A percentile compares a stretch with the other conserved stretches of the same genome.
These are phyloP conservation scores for Globisporangium spiculum DNA, from an alignment of 352 stramenopile species.

Conservation along the genomic window DNA sequence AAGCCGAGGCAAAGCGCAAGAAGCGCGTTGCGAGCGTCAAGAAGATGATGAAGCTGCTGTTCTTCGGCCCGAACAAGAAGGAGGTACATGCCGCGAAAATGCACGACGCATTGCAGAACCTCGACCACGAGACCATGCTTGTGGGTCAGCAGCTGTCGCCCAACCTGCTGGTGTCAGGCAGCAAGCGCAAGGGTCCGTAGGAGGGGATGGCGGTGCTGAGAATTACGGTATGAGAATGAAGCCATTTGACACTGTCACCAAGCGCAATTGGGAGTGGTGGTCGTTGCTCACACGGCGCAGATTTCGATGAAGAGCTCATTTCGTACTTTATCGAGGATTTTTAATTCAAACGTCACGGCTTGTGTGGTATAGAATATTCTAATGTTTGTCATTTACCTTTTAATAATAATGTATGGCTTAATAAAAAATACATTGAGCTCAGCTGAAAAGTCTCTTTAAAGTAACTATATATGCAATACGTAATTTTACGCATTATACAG, in stretches of 20 bases:
- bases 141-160: constrained; percentile 17
- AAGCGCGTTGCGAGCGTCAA: constrained; percentile 21
- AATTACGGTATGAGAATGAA: background rate
- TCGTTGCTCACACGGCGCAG: background rate
- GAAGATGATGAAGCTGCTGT: constrained; percentile 23
- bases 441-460: background rate
- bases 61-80: constrained; percentile 26
- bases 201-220: background rate
- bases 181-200: background rate
- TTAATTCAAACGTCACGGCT: background rate
- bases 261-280: background rate
- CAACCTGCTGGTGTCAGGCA: background rate
- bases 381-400: background rate
- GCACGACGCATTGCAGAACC: constrained; percentile 32
- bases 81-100: constrained; percentile 27
- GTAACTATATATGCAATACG: background rate
- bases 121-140: constrained; percentile 35
- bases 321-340: background rate
- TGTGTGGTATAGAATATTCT: background rate
- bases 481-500: background rate
- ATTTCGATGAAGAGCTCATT: background rate
- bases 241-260: background rate
- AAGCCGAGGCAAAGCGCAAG: constrained; percentile 20
- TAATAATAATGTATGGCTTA: background rate
- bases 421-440: background rate